phyloP scores from a whole-genome alignment of 1,284 basidiomycete genomes.

The Pseudozyma thailandica region DNA sequence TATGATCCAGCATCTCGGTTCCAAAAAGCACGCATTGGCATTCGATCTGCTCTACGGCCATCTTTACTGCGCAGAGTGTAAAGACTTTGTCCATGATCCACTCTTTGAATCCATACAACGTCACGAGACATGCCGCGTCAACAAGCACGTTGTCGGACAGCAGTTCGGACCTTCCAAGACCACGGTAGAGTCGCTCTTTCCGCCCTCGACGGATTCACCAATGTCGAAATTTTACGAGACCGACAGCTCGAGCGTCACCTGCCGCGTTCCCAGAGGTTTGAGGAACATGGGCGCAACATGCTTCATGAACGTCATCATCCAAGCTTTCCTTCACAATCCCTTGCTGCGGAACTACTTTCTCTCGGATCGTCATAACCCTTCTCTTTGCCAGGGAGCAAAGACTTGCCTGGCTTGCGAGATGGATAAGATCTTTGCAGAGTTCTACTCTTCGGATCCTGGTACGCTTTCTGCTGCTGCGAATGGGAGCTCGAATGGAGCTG shows the following conservation, averaged over 20 bases:
- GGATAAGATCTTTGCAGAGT: constrained; percentile 87
- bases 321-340: constrained; percentile 92
- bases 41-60: constrained; percentile 63
- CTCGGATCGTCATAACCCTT: constrained; percentile 81
- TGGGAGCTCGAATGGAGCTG: constrained; percentile 70
- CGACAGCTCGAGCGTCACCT: constrained; percentile 21
- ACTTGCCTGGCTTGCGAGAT: constrained; percentile 93
- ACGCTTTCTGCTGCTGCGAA: constrained; percentile 2
- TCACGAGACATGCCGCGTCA: constrained; percentile 37
- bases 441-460: constrained; percentile 62
- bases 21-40: constrained; percentile 32
- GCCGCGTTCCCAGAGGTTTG: constrained; percentile 81
- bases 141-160: constrained; percentile 24
- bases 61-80: constrained; percentile 61
- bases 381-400: constrained; percentile 73
- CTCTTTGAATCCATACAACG: constrained; percentile 50
- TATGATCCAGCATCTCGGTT: constrained; percentile 42
- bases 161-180: constrained; percentile 18
- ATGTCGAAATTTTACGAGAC: constrained; percentile 29
- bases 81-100: constrained; percentile 61
- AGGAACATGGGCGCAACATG: constrained; percentile 95
- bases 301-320: constrained; percentile 91
- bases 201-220: constrained; percentile 2
- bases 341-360: constrained; percentile 89
- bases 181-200: constrained; percentile 26